phyloP scores from a whole-genome alignment of 2,329 filamentous ascomycete species.

The Knufia fluminis region DNA sequence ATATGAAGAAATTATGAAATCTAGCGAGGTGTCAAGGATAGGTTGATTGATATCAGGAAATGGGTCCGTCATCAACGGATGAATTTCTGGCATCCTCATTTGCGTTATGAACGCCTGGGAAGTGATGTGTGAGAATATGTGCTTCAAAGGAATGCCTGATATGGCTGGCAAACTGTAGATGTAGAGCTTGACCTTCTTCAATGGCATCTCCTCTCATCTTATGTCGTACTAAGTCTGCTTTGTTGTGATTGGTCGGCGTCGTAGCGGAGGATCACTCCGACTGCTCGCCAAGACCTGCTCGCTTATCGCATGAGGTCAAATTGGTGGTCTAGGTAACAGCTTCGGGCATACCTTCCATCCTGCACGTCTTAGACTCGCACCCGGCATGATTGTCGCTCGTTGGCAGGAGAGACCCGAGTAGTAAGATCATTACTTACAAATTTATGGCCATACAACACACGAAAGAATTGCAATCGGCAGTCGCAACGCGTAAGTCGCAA shows the following conservation, averaged over 20 bases:
- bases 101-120: background rate
- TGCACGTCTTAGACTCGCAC: too few species aligned
- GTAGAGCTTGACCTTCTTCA: background rate
- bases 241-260: background rate
- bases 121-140: background rate
- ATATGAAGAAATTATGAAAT: slow-evolving; percentile 1
- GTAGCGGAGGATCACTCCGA: background rate
- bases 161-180: background rate
- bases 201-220: background rate
- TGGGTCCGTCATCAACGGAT: background rate
- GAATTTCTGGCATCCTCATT: background rate
- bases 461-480: too few species aligned
- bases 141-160: background rate
- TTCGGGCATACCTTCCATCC: too few species aligned
- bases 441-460: too few species aligned
- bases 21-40: slow-evolving; percentile 9
- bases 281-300: background rate
- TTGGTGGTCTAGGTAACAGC: too few species aligned
- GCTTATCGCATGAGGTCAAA: background rate
- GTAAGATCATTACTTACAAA: too few species aligned
- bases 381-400: too few species aligned
- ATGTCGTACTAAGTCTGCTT: background rate
- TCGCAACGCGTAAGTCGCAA: too few species aligned
- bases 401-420: too few species aligned
- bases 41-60: background rate